A percentile compares a stretch with the other conserved stretches of the same genome.
Conservation (phyloP, 176 grass and related monocot genomes). For the Avena eriantha region DNA sequence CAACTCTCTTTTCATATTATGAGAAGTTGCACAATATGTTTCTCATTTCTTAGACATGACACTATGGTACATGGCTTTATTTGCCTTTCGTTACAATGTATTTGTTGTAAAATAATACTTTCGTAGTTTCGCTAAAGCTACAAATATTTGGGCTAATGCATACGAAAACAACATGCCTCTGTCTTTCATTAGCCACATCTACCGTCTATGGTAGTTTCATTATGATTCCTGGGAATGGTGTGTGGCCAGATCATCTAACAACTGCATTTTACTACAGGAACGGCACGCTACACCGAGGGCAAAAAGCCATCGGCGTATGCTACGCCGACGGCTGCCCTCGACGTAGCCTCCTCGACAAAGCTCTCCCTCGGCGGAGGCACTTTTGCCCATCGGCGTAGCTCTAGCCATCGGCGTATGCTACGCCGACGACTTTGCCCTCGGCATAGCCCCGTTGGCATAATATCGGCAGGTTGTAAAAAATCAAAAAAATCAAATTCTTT, state of each 20-base stretch:
- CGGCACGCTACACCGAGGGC: no score
- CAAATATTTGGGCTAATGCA: neutral
- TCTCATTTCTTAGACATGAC: neutral
- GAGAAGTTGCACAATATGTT: neutral
- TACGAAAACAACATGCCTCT: neutral
- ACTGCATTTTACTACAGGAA: slow-evolving; percentile 5
- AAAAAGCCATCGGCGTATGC: no score
- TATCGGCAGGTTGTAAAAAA: no score
- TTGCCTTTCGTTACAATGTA: neutral
- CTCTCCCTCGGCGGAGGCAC: no score
- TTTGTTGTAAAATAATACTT: neutral
- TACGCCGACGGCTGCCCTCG: no score
- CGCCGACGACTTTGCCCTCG: no score
- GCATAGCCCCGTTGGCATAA: no score
- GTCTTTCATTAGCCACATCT: neutral
- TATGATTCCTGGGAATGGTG: slow-evolving; percentile 1
- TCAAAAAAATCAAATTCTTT: no score
- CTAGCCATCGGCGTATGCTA: no score
- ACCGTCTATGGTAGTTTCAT: slow-evolving; percentile 10
- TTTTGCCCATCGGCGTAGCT: no score
- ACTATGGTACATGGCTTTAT: neutral
- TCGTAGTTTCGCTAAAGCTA: no score
- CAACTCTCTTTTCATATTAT: neutral
- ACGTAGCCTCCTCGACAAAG: no score
- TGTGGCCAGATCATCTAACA: neutral